Base-by-base conservation (phyloP, 2,329 filamentous ascomycete genomes). In the Aspergillus sp. region DNA sequence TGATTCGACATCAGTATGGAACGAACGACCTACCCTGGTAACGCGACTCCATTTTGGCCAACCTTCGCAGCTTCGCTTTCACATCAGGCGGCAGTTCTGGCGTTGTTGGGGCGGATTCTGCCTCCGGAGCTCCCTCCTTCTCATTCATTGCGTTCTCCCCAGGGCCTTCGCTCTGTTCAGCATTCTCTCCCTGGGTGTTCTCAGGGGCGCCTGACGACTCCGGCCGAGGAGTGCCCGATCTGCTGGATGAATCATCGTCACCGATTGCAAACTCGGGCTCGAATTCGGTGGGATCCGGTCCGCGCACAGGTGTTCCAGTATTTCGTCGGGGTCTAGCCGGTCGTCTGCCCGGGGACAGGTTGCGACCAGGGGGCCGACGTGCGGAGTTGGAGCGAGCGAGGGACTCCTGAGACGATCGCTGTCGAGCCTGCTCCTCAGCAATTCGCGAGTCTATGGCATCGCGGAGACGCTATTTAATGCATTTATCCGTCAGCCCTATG, bases 11-110 rank as follows among this genome's bases (percentile, higher is more conserved):
- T 23, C 7, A 17, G 9, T 21, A 31, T 15, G 14, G 41, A 21
- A 24, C 24, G 8, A 17, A 52, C 14, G 23, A 27, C 56, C 52
- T 80, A 93, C 90, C 91, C 71, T 90, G 86, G 74, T 98, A 98
- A 57, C 90, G 91, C 5, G 86, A 82, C 70, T 97, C 93, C 19
- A 98, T 80, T 73, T 92, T 96, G 57, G 96, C 92, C n/a, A 98
- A 80, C 74, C 91, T 93, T 59, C 89, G 86, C 63, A 98, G 77
- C 72, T 88, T 93, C 31, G 85, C 81, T 56, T 85, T 86, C 27
- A 96, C 82, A 49, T 96, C 91, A 3, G 86, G 82, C 0, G 91
- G 84, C 33, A 96, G 75, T 54, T 91, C 90, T 49, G 69, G 57
- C 3, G 73, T 6, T 76, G 58, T 19, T 68, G 64, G 27, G 8